Evolutionary conservation across 345 rosid species (phyloP), one percentile per base, ranked within the genome.

Genomic region (Eucalyptus regnans): DNA sequence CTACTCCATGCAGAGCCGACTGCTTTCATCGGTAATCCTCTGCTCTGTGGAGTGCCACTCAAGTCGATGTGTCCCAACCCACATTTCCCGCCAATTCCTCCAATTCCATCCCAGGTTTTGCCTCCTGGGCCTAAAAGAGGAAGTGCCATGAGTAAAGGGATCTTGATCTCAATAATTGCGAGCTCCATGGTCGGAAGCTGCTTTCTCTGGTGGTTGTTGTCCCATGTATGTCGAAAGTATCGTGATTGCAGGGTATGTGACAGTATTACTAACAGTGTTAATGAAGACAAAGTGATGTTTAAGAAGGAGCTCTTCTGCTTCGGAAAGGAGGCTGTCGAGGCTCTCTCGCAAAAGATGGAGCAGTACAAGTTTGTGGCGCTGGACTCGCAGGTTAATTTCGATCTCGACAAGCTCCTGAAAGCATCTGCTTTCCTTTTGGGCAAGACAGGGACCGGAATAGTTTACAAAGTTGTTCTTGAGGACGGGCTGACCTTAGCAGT

Each of bases 381-480:
- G 89, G 99, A 96, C 44, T 54, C 91, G 1, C 91, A 94, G 80
- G 92, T 96, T 71, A 91, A 92, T 80, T 96, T 97, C 68, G 91
- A 96, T 91, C 95, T 97, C 1, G 99, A 97, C 49, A 94, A 95
- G 89, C 96, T 97, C 80, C 94, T 97, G 15, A 96, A 92, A 90
- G 99, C 99, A 50, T 95, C 99, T 4, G 99, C 99, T 64, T 97
- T 95, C 93, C 97, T 97, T 62, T 93, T 97, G 60, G 97, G 99
- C 68, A 96, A 97, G 96, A 96, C 96, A 56, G 94, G 96, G 86
- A 94, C 92, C 25, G 99, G 99, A 81, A 93, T 96, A 88, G 96
- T 96, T 71, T 97, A 97, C 88, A 97, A 95, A 90, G 99, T 96
- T 86, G 97, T 95, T 90, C 99, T 96, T 33, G 95, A 96, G 84